phyloP scores from a whole-genome alignment of 2,329 filamentous ascomycete genomes.

The Neopestalotiopsis clavispora region DNA sequence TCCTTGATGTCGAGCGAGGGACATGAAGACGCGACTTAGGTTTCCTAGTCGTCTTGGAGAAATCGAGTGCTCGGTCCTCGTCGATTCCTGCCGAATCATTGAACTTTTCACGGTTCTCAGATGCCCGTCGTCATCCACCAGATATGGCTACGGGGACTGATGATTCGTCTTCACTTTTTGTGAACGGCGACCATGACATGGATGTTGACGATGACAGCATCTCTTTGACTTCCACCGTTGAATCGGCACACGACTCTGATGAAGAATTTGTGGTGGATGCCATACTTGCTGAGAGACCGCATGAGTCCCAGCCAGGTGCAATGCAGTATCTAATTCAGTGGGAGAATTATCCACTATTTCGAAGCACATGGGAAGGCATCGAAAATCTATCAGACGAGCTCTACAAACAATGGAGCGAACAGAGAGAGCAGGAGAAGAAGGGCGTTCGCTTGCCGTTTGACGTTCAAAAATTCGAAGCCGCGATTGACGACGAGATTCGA shows the following conservation, averaged over 20 bases:
- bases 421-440: constrained; percentile 40
- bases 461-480: constrained; percentile 42
- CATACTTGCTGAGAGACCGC: constrained; percentile 52
- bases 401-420: constrained; percentile 47
- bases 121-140: neutral
- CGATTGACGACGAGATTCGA: constrained; percentile 30
- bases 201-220: constrained; percentile 54
- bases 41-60: neutral
- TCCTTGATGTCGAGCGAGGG: neutral
- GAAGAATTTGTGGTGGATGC: constrained; percentile 59
- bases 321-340: constrained; percentile 67
- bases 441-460: constrained; percentile 43
- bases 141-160: constrained; percentile 4
- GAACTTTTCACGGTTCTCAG: too few species aligned
- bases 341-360: constrained; percentile 61
- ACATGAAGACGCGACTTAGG: neutral
- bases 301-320: constrained; percentile 30
- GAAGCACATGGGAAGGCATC: constrained; percentile 61
- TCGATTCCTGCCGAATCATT: too few species aligned
- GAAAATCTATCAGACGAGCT: constrained; percentile 46
- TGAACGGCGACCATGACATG: constrained; percentile 15
- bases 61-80: too few species aligned
- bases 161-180: constrained; percentile 16
- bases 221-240: constrained; percentile 59
- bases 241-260: constrained; percentile 38